Conservation (phyloP, 495 filamentous ascomycete species). For the Zalerion maritima region DNA sequence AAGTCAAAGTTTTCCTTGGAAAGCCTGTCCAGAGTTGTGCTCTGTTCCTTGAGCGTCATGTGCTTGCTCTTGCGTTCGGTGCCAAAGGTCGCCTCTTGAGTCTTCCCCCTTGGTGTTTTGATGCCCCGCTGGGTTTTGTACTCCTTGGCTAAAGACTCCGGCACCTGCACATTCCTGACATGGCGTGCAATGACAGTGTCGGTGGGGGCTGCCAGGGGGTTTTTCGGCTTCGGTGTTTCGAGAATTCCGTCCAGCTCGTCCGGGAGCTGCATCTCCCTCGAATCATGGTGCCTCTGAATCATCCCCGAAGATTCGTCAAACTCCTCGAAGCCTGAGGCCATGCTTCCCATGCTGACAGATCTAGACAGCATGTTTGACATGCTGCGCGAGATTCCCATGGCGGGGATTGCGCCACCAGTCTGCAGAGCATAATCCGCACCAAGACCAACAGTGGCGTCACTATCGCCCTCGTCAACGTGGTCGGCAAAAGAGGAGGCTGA, state of each 20-base stretch:
- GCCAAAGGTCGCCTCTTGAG: constrained; percentile 33
- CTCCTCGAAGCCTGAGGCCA: constrained; percentile 81
- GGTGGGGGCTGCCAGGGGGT: constrained; percentile 44
- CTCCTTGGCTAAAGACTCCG: constrained; percentile 73
- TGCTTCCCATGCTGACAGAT: constrained; percentile 80
- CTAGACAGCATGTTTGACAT: constrained; percentile 49
- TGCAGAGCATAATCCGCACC: constrained; percentile 80
- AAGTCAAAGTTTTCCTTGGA: constrained; percentile 96
- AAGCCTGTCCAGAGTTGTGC: constrained; percentile 84
- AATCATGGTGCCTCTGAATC: constrained; percentile 10
- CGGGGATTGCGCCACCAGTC: constrained; percentile 61
- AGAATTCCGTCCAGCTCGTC: constrained; percentile 25
- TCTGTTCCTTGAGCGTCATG: constrained; percentile 92
- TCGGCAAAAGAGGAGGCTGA: constrained; percentile 57
- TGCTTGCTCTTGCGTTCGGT: constrained; percentile 43
- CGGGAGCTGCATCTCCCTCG: constrained; percentile 37
- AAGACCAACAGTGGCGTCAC: constrained; percentile 48
- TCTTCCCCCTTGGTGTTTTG: constrained; percentile 35
- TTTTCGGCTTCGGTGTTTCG: constrained; percentile 36
- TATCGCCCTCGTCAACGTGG: constrained; percentile 40
- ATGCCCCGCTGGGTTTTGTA: constrained; percentile 49
- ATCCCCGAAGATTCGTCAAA: constrained; percentile 48
- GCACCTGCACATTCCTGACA: constrained; percentile 76
- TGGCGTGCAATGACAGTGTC: constrained; percentile 83
- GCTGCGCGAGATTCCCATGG: constrained; percentile 35